Conservation (phyloP, 164 flowering plant species). For the Piper longum region DNA sequence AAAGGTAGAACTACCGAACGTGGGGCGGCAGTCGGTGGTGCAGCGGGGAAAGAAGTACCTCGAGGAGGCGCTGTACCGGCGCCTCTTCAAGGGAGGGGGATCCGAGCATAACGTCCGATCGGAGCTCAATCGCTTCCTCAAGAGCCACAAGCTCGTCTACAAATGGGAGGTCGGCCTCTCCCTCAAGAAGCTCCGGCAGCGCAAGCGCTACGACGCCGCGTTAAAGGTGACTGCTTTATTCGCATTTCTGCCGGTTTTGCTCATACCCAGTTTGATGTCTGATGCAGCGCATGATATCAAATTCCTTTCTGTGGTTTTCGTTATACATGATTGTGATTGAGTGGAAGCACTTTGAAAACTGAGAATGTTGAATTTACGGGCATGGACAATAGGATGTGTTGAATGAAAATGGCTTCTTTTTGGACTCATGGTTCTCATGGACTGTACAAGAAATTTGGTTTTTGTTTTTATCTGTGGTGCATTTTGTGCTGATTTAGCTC, state of each 20-base stretch:
- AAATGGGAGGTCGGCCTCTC: slow-evolving; percentile 6
- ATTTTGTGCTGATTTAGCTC: too few relatives aligned
- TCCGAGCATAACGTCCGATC: slow-evolving; percentile 2
- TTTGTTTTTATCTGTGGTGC: too few relatives aligned
- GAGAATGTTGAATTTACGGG: background rate
- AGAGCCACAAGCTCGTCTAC: slow-evolving; percentile 1
- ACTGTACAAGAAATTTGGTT: too few relatives aligned
- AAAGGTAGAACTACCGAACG: background rate
- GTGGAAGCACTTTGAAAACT: background rate
- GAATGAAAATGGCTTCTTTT: too few relatives aligned
- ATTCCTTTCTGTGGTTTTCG: background rate
- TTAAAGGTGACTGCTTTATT: background rate
- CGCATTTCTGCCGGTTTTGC: background rate
- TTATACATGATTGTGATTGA: too few relatives aligned
- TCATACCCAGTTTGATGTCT: background rate
- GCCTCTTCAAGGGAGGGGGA: slow-evolving; percentile 2
- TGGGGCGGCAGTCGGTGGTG: background rate
- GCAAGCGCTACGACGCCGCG: slow-evolving; percentile 2
- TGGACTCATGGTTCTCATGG: too few relatives aligned
- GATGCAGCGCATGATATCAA: background rate
- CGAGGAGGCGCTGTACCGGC: slow-evolving; percentile 3
- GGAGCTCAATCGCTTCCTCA: slow-evolving; percentile 1
- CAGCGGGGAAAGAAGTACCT: slow-evolving; percentile 3
- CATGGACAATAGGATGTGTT: too few relatives aligned
- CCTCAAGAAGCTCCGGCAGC: slow-evolving; percentile 1